Conservation (phyloP, 805 yeast species). For the Wickerhamiella occidentalis region DNA sequence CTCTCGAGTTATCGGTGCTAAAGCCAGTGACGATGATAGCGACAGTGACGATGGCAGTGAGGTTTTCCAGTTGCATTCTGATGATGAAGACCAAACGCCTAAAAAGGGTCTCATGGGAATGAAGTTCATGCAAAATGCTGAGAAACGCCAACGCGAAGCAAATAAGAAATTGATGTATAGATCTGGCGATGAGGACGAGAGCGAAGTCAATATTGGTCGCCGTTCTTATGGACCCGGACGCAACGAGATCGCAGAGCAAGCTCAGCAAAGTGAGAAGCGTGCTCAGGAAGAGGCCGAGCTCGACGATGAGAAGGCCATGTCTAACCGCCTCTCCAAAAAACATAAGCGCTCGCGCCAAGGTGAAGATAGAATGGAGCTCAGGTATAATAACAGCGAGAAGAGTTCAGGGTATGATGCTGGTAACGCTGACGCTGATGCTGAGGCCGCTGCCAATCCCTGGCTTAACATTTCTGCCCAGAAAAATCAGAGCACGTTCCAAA, state of each 20-base stretch:
- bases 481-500: conserved; percentile 40
- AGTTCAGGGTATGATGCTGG: neutral
- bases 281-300: conserved; percentile 17
- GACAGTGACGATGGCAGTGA: conserved; percentile 32
- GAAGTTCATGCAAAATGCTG: conserved; percentile 94
- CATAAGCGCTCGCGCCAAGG: conserved; percentile 3
- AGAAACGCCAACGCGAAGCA: conserved; percentile 47
- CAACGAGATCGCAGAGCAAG: neutral
- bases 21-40: conserved; percentile 35
- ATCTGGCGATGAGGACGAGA: conserved; percentile 24
- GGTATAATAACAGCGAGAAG: neutral
- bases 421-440: neutral
- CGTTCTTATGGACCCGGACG: conserved; percentile 6
- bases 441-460: conserved; percentile 28
- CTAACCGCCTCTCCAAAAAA: conserved; percentile 5
- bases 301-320: conserved; percentile 3
- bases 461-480: conserved; percentile 25
- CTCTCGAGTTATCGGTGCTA: conserved; percentile 53
- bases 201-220: conserved; percentile 40
- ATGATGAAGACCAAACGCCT: conserved; percentile 21
- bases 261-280: conserved; percentile 11
- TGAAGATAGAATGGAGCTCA: conserved; percentile 10
- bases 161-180: conserved; percentile 39
- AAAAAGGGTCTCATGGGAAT: conserved; percentile 86
- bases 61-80: conserved; percentile 26